Percentiles rank a stretch among this genome's conserved stretches.
Evolutionary conservation across 2,329 filamentous ascomycete genomes (phyloP).

Genomic region (Ophiostoma novo-ulmi): DNA sequence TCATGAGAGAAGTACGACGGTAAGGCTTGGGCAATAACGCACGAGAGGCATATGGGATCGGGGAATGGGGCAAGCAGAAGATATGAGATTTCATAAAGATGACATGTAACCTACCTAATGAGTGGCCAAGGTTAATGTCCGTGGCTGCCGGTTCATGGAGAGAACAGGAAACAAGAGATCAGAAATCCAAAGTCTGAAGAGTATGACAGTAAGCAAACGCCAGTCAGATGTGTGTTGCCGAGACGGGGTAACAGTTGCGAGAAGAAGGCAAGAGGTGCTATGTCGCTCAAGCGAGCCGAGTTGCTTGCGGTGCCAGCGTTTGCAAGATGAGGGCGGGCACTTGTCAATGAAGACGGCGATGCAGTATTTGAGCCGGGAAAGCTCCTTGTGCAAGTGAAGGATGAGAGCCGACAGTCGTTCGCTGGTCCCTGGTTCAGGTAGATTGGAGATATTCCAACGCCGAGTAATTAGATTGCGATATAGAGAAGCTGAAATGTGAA

Average conservation of each 20-base stretch:
- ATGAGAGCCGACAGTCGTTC: neutral
- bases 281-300: neutral
- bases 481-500: neutral
- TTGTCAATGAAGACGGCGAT: neutral
- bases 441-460: neutral
- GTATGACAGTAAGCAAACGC: neutral
- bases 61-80: neutral
- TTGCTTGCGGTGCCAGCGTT: neutral
- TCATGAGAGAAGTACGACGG: neutral
- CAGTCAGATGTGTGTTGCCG: neutral
- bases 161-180: neutral
- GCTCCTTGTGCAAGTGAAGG: neutral
- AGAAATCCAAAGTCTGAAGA: neutral
- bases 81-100: constrained; percentile 10
- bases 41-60: neutral
- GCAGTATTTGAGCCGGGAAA: neutral
- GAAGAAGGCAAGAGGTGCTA: neutral
- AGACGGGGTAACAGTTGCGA: neutral
- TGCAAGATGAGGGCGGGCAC: neutral
- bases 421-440: neutral
- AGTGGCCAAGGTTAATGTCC: neutral
- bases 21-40: neutral
- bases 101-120: neutral
- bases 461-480: neutral
- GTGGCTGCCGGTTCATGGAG: neutral